Conservation (phyloP, 345 rosid genomes). For the Linum usitatissimum region DNA sequence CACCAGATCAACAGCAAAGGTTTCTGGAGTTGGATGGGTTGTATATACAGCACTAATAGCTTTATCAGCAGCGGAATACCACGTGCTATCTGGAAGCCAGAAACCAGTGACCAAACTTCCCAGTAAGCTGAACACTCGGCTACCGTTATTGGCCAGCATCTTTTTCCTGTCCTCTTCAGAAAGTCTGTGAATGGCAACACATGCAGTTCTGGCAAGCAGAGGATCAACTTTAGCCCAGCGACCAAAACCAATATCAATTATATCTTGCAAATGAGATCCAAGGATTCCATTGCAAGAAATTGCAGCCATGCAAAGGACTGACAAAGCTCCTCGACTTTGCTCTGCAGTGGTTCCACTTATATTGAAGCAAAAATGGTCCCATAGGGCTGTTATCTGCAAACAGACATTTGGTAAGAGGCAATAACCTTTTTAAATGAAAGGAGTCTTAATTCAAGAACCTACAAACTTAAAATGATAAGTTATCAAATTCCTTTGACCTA, state of each 20-base stretch:
- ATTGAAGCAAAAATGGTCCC: constrained; percentile 98
- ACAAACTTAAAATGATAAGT: not conserved
- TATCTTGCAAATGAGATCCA: constrained; percentile 83
- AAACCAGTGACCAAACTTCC: constrained; percentile 68
- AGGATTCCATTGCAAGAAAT: constrained; percentile 67
- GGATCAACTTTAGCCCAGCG: constrained; percentile 98
- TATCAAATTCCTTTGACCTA: not conserved
- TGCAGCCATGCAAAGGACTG: constrained; percentile 96
- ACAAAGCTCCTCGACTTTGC: constrained; percentile 88
- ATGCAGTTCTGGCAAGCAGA: constrained; percentile 84
- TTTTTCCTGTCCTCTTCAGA: constrained; percentile 73
- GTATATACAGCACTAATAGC: constrained; percentile 70
- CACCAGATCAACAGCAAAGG: constrained; percentile 51
- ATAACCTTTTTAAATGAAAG: not conserved
- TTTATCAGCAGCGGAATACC: constrained; percentile 88
- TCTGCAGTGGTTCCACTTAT: constrained; percentile 78
- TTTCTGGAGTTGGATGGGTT: constrained; percentile 90
- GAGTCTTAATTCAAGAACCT: not conserved
- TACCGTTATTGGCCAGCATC: constrained; percentile 59
- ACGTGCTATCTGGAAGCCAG: constrained; percentile 84
- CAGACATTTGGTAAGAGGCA: constrained; percentile 8
- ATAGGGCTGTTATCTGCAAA: constrained; percentile 72
- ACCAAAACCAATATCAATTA: constrained; percentile 96
- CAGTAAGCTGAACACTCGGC: constrained; percentile 55
- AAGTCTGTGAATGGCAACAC: constrained; percentile 80